A percentile compares a stretch with the other conserved stretches of the same genome.
Evolutionary conservation across 1,139 yeast genomes (phyloP).

Genomic region (Blastobotrys petasosporus): DNA sequence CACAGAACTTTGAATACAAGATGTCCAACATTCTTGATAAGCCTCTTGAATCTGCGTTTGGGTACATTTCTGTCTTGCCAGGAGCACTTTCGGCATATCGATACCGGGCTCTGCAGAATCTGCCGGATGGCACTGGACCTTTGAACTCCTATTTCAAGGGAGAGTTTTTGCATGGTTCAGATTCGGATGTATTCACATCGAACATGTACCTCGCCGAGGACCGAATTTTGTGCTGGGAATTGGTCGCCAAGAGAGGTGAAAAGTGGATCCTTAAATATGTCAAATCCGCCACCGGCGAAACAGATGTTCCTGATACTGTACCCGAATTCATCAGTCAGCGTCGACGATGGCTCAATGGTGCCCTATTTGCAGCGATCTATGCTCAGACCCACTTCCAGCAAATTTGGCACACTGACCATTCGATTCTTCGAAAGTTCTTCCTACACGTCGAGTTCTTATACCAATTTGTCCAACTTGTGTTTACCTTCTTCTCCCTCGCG

Average conservation of each 20-base stretch:
- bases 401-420: conserved; percentile 85
- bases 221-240: conserved; percentile 94
- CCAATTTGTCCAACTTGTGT: conserved; percentile 67
- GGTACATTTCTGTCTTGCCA: conserved; percentile 89
- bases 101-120: conserved; percentile 77
- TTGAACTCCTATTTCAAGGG: conserved; percentile 84
- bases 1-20: conserved; percentile 94
- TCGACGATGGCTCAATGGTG: conserved; percentile 98
- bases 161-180: conserved; percentile 52
- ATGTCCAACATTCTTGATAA: conserved; percentile 93
- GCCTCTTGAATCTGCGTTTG: conserved; percentile 89
- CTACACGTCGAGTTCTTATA: conserved; percentile 79
- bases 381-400: conserved; percentile 73
- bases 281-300: conserved; percentile 89
- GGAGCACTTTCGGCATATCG: conserved; percentile 96
- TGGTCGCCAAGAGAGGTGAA: conserved; percentile 79
- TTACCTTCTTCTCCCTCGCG: conserved; percentile 85
- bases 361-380: conserved; percentile 90
- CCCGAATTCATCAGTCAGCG: conserved; percentile 92
- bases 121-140: conserved; percentile 91
- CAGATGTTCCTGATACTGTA: conserved; percentile 90
- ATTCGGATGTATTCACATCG: conserved; percentile 81
- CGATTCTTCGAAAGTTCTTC: conserved; percentile 64
- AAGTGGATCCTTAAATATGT: conserved; percentile 93
- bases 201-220: conserved; percentile 98